A percentile compares a stretch with the other conserved stretches of the same genome.
These are phyloP conservation scores for Periconia sp. DNA, from an alignment of 2,329 filamentous ascomycete genomes.

Conservation along the genomic window DNA sequence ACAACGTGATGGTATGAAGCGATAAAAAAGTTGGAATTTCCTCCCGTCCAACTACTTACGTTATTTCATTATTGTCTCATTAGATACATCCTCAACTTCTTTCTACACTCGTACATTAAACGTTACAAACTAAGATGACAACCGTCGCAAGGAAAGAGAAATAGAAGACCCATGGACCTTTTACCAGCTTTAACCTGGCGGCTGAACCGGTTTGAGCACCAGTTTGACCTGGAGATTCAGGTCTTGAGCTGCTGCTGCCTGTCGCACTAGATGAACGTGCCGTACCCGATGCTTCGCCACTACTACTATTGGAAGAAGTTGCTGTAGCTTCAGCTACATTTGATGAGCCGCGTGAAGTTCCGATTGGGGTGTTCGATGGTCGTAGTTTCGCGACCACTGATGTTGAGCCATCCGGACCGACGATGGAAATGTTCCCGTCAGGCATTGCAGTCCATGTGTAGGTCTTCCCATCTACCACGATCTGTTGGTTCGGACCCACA, in stretches of 20 bases:
- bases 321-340: neutral
- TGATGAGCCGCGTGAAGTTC: neutral
- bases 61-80: neutral
- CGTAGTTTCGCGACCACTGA: neutral
- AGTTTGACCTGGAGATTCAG: neutral
- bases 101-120: neutral
- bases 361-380: neutral
- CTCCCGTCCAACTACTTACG: too few relatives aligned
- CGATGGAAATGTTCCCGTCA: neutral
- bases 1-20: too few relatives aligned
- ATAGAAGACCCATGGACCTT: neutral
- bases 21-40: too few relatives aligned
- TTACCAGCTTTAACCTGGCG: neutral
- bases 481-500: neutral
- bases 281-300: neutral
- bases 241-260: neutral
- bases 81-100: neutral
- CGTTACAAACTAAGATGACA: neutral
- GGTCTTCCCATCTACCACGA: neutral
- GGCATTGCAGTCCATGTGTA: neutral
- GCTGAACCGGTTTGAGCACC: neutral
- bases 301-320: neutral
- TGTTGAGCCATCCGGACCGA: neutral
- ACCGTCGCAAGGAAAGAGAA: neutral
- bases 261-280: neutral